phyloP scores from a whole-genome alignment of 2,329 filamentous ascomycete species.

The Cladophialophora psammophila region DNA sequence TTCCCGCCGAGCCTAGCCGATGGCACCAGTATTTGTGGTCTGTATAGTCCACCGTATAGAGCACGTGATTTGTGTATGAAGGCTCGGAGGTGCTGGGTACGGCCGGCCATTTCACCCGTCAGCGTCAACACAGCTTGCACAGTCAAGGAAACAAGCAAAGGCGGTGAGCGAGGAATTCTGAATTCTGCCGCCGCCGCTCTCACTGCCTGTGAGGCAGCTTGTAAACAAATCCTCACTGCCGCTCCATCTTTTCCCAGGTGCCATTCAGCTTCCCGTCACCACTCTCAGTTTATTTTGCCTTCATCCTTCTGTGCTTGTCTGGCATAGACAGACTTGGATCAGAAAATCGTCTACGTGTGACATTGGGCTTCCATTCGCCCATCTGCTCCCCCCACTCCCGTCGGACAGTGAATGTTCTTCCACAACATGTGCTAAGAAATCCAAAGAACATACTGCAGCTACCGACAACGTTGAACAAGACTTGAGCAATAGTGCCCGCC shows the following conservation, averaged over 20 bases:
- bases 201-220: neutral
- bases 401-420: neutral
- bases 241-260: neutral
- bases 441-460: neutral
- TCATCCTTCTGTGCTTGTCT: neutral
- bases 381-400: neutral
- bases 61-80: neutral
- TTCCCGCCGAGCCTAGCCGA: neutral
- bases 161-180: neutral
- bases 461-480: neutral
- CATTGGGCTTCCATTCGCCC: neutral
- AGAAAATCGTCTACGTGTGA: neutral
- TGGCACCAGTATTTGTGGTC: neutral
- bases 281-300: neutral
- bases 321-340: neutral
- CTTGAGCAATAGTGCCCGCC: constrained; percentile 10
- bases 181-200: neutral
- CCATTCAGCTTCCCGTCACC: neutral
- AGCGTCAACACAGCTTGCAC: too few species aligned
- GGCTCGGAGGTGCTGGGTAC: too few species aligned
- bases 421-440: neutral
- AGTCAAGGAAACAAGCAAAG: too few species aligned
- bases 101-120: neutral
- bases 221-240: constrained; percentile 1
- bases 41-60: neutral